These are phyloP conservation scores for Salix arbutifolia DNA, from an alignment of 345 rosid genomes.

Conservation along the genomic window DNA sequence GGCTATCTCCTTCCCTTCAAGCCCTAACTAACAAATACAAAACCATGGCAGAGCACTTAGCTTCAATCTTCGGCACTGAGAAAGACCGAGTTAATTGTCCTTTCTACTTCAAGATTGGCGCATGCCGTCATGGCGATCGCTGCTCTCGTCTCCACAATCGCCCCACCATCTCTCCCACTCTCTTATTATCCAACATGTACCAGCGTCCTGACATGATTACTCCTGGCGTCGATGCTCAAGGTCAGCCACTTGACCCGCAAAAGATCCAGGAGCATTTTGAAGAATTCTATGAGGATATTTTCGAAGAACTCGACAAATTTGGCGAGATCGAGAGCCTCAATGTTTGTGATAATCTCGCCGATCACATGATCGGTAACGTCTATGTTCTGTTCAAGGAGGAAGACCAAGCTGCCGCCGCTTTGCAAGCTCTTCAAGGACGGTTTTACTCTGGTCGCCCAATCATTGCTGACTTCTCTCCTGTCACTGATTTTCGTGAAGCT, in stretches of 20 bases:
- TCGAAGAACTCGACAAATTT: slow-evolving; percentile 81
- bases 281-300: slow-evolving; percentile 80
- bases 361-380: slow-evolving; percentile 88
- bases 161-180: slow-evolving; percentile 77
- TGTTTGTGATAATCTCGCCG: slow-evolving; percentile 85
- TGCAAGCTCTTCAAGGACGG: slow-evolving; percentile 71
- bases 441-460: slow-evolving; percentile 89
- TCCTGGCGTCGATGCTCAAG: slow-evolving; percentile 68
- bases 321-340: slow-evolving; percentile 87
- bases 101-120: slow-evolving; percentile 84
- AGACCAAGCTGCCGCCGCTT: slow-evolving; percentile 82
- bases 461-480: slow-evolving; percentile 89
- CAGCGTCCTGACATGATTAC: slow-evolving; percentile 89
- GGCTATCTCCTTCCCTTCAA: neutral
- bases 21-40: no score
- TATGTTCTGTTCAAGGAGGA: slow-evolving; percentile 88
- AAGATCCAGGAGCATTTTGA: slow-evolving; percentile 79
- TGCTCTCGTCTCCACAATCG: slow-evolving; percentile 83
- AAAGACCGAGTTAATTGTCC: slow-evolving; percentile 87
- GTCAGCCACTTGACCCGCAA: slow-evolving; percentile 59
- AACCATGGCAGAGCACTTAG: slow-evolving; percentile 92
- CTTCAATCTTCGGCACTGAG: slow-evolving; percentile 83
- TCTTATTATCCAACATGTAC: slow-evolving; percentile 75
- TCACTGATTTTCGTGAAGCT: slow-evolving; percentile 87
- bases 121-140: slow-evolving; percentile 92